Percentiles rank a stretch among this genome's conserved stretches.
Conservation (phyloP, 805 yeast genomes). For the Sugiyamaella mastotermitis region DNA sequence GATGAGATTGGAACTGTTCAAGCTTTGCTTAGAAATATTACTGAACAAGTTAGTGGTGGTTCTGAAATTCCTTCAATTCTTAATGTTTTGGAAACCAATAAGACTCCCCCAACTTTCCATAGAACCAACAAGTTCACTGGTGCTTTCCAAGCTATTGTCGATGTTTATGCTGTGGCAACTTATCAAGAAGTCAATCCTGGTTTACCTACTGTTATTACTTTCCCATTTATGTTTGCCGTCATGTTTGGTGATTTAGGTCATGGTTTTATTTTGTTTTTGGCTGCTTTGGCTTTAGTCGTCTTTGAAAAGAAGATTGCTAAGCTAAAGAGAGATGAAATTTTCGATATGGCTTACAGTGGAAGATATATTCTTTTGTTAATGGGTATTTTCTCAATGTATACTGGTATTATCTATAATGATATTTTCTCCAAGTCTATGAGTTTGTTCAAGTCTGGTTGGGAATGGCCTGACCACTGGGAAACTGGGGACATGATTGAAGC, state of each 20-base stretch:
- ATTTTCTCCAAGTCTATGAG: slow-evolving; percentile 88
- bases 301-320: slow-evolving; percentile 66
- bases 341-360: slow-evolving; percentile 94
- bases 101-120: slow-evolving; percentile 91
- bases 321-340: slow-evolving; percentile 76
- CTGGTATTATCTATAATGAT: slow-evolving; percentile 93
- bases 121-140: slow-evolving; percentile 90
- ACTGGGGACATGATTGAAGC: slow-evolving; percentile 69
- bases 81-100: slow-evolving; percentile 61
- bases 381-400: slow-evolving; percentile 94
- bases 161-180: slow-evolving; percentile 89
- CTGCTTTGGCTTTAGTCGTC: slow-evolving; percentile 63
- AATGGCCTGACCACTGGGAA: slow-evolving; percentile 74
- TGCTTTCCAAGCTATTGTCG: slow-evolving; percentile 90
- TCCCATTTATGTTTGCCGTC: slow-evolving; percentile 97
- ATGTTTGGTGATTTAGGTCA: slow-evolving; percentile 99
- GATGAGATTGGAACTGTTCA: slow-evolving; percentile 65
- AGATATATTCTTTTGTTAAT: slow-evolving; percentile 83
- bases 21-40: slow-evolving; percentile 56
- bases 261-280: slow-evolving; percentile 74
- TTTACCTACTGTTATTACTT: slow-evolving; percentile 86
- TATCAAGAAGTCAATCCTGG: slow-evolving; percentile 97
- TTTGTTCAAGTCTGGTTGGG: slow-evolving; percentile 85
- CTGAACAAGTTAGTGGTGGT: slow-evolving; percentile 40
- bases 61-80: slow-evolving; percentile 43